Evolutionary conservation across 345 rosid genomes (phyloP), one percentile per base, ranked within the genome.

Genomic region (Pistacia atlantica): DNA sequence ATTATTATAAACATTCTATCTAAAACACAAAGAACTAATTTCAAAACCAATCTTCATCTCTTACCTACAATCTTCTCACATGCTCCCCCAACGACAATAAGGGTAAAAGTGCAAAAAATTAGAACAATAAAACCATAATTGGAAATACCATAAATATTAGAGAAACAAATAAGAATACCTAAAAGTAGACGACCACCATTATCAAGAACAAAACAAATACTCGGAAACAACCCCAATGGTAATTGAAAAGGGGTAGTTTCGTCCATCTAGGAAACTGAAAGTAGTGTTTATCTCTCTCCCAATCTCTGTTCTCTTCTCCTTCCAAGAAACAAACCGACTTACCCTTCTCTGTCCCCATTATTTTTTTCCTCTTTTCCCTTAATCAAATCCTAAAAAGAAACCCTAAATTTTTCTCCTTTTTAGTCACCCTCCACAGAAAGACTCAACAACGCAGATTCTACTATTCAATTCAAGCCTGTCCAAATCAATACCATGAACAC

Each of bases 271-370:
- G 33, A 59, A 28, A 45, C 22, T 17, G 56, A 10, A 22, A 17
- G 71, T 55, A 31, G 56, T 31, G 45, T 57, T 46, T 67, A 37
- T 71, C 73, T 59, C 75, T 58, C 75, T 58, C 60, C 38, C 72
- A 11, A 28, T 54, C 52, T 46, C 71, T 74, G 65, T 70, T 65
- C 31, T 33, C 14, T 69, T 25, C 77, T 22, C 71, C 74, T 61
- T 70, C 52, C 48, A 67, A 73, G 74, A 73, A 77, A 77, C 58
- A 72, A 65, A 74, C 83, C 77, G 56, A 49, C 81, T n/a, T 45
- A 48, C 68, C 61, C 35, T 37, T 54, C 68, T 13, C 33, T 22
- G 42, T 75, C 68, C 62, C 13, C 22, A 3, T 63, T 61, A 54
- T 18, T 54, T 18, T 14, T 48, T 28, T 5, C 18, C 33, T 46